Percentiles rank a stretch among this genome's conserved stretches.
phyloP scores from a whole-genome alignment of 352 stramenopile species.

The Phytophthora pistaciae region DNA sequence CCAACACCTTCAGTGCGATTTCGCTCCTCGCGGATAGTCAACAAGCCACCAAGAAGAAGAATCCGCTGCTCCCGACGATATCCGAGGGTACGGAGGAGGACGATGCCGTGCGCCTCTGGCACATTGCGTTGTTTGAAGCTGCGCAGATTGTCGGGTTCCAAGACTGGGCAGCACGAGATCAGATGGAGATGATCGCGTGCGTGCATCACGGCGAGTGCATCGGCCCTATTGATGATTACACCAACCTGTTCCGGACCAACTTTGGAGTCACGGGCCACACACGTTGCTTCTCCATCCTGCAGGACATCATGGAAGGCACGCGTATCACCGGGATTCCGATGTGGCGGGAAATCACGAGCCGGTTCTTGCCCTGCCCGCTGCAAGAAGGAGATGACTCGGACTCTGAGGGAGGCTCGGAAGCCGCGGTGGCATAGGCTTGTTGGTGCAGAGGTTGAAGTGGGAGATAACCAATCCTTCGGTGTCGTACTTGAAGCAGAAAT shows the following conservation, averaged over 20 bases:
- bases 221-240: slow-evolving; percentile 52
- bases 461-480: neutral
- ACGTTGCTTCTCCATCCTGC: slow-evolving; percentile 54
- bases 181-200: slow-evolving; percentile 66
- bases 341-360: slow-evolving; percentile 48
- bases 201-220: slow-evolving; percentile 56
- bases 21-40: slow-evolving; percentile 7
- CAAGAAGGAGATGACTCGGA: slow-evolving; percentile 2
- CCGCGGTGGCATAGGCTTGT: neutral
- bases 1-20: slow-evolving; percentile 39
- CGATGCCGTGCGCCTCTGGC: slow-evolving; percentile 39
- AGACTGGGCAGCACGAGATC: slow-evolving; percentile 42
- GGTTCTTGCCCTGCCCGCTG: slow-evolving; percentile 45
- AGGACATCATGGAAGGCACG: slow-evolving; percentile 39
- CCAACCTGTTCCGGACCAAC: slow-evolving; percentile 49
- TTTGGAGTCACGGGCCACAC: slow-evolving; percentile 54
- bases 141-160: slow-evolving; percentile 49
- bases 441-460: neutral
- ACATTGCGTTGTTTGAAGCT: slow-evolving; percentile 51
- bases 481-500: neutral
- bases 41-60: slow-evolving; percentile 1
- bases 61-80: slow-evolving; percentile 20
- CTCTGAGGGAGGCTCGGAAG: neutral
- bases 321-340: slow-evolving; percentile 52
- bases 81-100: slow-evolving; percentile 26